Conservation (phyloP, 2,329 filamentous ascomycete species). For the Aspergillus uvarum region DNA sequence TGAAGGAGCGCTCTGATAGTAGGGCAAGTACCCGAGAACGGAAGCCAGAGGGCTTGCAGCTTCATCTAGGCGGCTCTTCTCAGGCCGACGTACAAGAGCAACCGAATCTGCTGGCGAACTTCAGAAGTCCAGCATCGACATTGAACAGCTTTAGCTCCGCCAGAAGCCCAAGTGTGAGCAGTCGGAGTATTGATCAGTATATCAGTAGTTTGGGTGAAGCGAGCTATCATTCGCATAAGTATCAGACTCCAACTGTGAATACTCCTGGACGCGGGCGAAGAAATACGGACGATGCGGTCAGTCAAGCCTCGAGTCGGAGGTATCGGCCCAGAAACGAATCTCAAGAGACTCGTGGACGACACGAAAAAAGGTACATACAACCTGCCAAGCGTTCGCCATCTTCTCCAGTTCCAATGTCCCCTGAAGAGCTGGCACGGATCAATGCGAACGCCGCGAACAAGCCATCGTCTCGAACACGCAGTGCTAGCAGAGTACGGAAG, state of each 20-base stretch:
- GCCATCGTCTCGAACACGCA: conserved; percentile 34
- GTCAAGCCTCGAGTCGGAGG: conserved; percentile 50
- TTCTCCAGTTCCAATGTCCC: conserved; percentile 91
- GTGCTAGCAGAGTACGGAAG: conserved; percentile 56
- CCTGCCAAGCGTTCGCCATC: conserved; percentile 83
- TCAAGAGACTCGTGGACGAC: conserved; percentile 66
- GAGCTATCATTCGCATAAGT: conserved; percentile 59
- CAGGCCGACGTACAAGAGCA: conserved; percentile 53
- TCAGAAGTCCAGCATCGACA: conserved; percentile 39
- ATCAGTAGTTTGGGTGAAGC: conserved; percentile 83
- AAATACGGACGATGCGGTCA: conserved; percentile 43
- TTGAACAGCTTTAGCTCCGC: conserved; percentile 50
- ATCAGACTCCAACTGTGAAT: conserved; percentile 45
- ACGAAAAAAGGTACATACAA: conserved; percentile 65
- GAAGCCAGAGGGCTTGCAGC: conserved; percentile 73
- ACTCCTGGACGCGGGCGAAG: conserved; percentile 51
- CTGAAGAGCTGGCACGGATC: conserved; percentile 66
- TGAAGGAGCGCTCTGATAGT: conserved; percentile 60
- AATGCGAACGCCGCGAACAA: conserved; percentile 47
- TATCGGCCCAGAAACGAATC: conserved; percentile 60
- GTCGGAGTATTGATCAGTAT: conserved; percentile 74
- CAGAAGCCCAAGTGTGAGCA: conserved; percentile 59
- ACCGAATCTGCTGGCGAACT: conserved; percentile 51
- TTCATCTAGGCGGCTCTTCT: conserved; percentile 58
- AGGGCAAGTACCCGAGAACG: conserved; percentile 67